Base-by-base conservation (phyloP, 129 eudicot species). In the Sambucus nigra region DNA sequence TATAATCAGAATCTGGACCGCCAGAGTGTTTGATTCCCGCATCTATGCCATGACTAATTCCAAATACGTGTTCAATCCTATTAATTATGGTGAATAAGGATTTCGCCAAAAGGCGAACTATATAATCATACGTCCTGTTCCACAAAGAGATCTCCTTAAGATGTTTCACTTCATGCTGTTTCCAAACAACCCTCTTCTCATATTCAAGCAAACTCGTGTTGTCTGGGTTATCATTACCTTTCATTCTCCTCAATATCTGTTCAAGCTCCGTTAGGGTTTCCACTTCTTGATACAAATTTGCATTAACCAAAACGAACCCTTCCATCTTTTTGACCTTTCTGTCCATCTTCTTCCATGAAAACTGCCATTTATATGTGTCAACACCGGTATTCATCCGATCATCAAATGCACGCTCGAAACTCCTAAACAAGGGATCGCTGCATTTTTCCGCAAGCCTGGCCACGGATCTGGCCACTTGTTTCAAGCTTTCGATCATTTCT, bases 301-400 rank as follows among this genome's bases (percentile, higher is more conserved):
- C 73, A 64, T 76, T 82, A 41, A 67, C 27, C 19, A 55, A 47
- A 16, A 86, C 53, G 48, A 78, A 78, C 14, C 69, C 50, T 35
- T 86, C 96, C 96, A 86, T 86, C 59, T 86, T 86, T 68, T 82
- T 86, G 0, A 65, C 78, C 59, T 82, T 86, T 52, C 67, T 59
- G 60, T 71, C 79, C 96, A 86, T 86, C 69, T 82, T 82, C 69
- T 73, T 86, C 78, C 76, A 68, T 5, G 61, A 25, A 51, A 75
- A 73, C 64, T 70, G 87, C 96, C 93, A 86, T 21, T 61, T 75
- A 27, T 82, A 79, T 10, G 65, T 69, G 47, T 82, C 93, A 20
- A 59, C 69, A 1, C 93, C 96, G 3, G 31, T 25, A 46, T 71
- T 82, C 31, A 64, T 47, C 65, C 82, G 53, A 47, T 76, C 87